Evolutionary conservation across 805 yeast genomes (phyloP).

Genomic region (Ogataea thermomethanolica): DNA sequence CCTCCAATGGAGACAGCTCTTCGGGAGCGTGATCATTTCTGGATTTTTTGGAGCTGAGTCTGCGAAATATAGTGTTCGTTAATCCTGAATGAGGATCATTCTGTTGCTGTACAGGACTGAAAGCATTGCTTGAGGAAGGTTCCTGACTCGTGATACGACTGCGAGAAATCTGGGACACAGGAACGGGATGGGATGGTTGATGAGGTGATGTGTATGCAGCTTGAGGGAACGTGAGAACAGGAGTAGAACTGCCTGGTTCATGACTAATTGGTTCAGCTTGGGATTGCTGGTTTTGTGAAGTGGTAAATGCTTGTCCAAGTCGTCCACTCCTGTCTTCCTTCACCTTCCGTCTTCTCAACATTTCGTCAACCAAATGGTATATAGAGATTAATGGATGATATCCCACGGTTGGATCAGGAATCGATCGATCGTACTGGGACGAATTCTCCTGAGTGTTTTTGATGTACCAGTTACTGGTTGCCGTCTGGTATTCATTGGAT

Average conservation of each 20-base stretch:
- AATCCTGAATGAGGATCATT: conserved; percentile 19
- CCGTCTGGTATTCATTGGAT: conserved; percentile 62
- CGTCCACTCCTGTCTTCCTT: conserved; percentile 45
- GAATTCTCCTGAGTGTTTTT: conserved; percentile 33
- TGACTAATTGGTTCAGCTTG: conserved; percentile 13
- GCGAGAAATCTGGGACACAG: conserved; percentile 22
- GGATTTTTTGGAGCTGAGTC: conserved; percentile 31
- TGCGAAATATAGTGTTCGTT: conserved; percentile 31
- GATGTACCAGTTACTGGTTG: conserved; percentile 60
- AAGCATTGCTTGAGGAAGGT: conserved; percentile 12
- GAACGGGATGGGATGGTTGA: conserved; percentile 22
- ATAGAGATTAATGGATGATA: conserved; percentile 87
- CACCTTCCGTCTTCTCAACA: conserved; percentile 64
- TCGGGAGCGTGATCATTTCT: conserved; percentile 17
- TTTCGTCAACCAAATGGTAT: conserved; percentile 82
- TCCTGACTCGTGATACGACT: conserved; percentile 13
- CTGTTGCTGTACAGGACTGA: conserved; percentile 19
- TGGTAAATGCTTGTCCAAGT: conserved; percentile 12
- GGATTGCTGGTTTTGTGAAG: conserved; percentile 16
- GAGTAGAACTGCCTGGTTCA: conserved; percentile 20
- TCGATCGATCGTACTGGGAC: conserved; percentile 22
- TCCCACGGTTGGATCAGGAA: conserved; percentile 78
- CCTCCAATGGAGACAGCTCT: conserved; percentile 19
- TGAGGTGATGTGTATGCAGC: conserved; percentile 43
- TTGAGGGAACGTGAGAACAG: conserved; percentile 34